Base-by-base conservation (phyloP, 1,139 yeast genomes). In the Zygosaccharomyces sapae region DNA sequence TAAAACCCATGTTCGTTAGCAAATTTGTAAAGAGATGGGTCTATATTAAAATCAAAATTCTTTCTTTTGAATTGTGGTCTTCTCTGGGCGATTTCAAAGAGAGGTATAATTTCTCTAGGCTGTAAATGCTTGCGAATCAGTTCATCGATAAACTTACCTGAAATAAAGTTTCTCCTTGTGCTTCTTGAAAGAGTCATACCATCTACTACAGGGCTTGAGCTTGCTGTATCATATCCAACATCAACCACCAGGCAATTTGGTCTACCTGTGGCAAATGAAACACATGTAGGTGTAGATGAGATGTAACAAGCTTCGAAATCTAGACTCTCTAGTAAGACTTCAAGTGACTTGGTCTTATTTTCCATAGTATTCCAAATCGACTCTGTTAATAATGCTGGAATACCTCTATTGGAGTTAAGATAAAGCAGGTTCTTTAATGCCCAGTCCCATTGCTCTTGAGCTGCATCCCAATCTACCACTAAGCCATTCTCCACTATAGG, bases 221-320 rank as follows among this genome's bases (percentile, higher is more conserved):
- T 81, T 12, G 83, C 75, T 1, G 85, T 72, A 56, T 86, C 90
- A 60, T 89, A 95, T 2, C 99, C 98, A 38, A 90, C 70, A 66
- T 94, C 97, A 36, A 94, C 95, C 30, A 94, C 94, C 45, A 92
- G 72, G 61, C 97, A 95, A 56, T 86, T 88, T 38, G 96, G 92
- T 64, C 96, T 79, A 3, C 97, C 97, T 57, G 87, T 86, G 19
- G 96, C 95, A 69, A 92, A 92, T 5, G 96, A 83, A 1, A 88
- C 82, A 69, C 96, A 87, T 0, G 95, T 87, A 13, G 97, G 95
- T 2, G 83, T 75, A 52, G 90, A 86, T 27, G 90, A 92, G 35
- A 88, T 69, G 65, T 86, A 94, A 50, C 89, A 80, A 0, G 96
- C 98, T 22, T 96, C 94, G 56, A 84, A 86, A 30, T 81, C 75